Evolutionary conservation across 2,329 filamentous ascomycete genomes (phyloP), one percentile per base, ranked within the genome.

Genomic region (Aspergillus ochraceus): DNA sequence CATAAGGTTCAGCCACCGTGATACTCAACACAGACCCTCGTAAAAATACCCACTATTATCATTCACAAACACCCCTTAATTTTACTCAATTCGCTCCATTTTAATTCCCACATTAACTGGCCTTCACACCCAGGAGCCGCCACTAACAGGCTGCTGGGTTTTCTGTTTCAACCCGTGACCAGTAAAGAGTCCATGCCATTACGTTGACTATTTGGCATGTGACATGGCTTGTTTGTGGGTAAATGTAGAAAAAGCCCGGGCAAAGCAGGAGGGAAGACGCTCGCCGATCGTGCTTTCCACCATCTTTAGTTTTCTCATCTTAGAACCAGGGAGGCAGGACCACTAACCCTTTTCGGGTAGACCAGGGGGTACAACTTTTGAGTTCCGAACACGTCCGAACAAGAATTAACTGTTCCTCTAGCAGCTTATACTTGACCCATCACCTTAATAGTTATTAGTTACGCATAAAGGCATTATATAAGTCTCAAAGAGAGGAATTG

Each of bases 351-450:
- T 42, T 42, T 39, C 11, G 36, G 36, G 36, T 39, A 39, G 36
- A 17, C 36, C 36, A 39, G 36, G 36, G 36, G 36, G 14, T 39
- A 39, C 36, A 5, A 39, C 36, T 39, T n/a, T 39, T 39, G 36
- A 39, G 36, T 39, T 39, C 36, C 36, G 36, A 39, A 39, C 36
- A 39, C 36, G 36, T 39, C 36, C 36, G 36, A 39, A 39, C 36
- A 39, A 39, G 6, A 39, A 39, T 39, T 39, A 39, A 14, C 46
- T 50, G 45, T 47, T 52, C 52, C 49, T 55, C 52, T 52, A 59
- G 52, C 52, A 55, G 29, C n/a, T 59, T 59, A 52, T 54, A 52
- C 52, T 59, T 24, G 57, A 55, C 57, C 47, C 24, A n/a, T 55
- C 49, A 42, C 39, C 54, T 58, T 50, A 55, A 50, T 32, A 32